A percentile compares a stretch with the other conserved stretches of the same genome.
These are phyloP conservation scores for Phaffia tasmanica DNA, from an alignment of 768 basidiomycete genomes.

Conservation along the genomic window DNA sequence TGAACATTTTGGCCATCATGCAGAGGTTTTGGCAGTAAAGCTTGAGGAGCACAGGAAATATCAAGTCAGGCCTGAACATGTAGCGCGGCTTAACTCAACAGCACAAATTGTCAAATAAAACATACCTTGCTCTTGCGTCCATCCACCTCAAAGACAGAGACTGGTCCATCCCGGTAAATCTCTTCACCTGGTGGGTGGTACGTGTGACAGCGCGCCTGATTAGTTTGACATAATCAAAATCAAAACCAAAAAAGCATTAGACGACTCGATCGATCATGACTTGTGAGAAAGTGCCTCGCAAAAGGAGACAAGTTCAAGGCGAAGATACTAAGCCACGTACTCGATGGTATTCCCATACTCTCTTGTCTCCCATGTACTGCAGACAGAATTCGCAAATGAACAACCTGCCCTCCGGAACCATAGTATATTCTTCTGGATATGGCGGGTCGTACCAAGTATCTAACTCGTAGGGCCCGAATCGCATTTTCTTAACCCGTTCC, in stretches of 20 bases:
- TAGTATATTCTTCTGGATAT: constrained; percentile 92
- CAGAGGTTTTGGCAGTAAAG: constrained; percentile 99
- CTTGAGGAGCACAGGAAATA: constrained; percentile 40
- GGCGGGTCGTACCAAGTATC: constrained; percentile 99
- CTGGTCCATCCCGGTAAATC: constrained; percentile 76
- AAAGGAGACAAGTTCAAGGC: neutral
- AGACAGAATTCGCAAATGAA: constrained; percentile 98
- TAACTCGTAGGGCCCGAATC: constrained; percentile 84
- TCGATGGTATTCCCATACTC: constrained; percentile 74
- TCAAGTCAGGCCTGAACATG: neutral
- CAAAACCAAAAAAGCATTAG: neutral
- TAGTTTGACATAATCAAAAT: neutral
- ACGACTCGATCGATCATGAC: neutral
- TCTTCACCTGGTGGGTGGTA: constrained; percentile 96
- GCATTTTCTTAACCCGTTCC: constrained; percentile 64
- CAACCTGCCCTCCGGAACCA: constrained; percentile 76
- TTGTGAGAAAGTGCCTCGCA: neutral
- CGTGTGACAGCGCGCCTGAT: constrained; percentile 83
- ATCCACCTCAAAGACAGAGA: constrained; percentile 96
- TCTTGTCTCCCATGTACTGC: constrained; percentile 83
- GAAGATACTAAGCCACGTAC: constrained; percentile 44
- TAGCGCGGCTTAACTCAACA: neutral
- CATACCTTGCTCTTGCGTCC: constrained; percentile 88
- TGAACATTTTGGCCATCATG: constrained; percentile 94
- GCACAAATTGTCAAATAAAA: constrained; percentile 1